These are phyloP conservation scores for Aspergillus ustus DNA, from an alignment of 2,329 filamentous ascomycete genomes.

Conservation along the genomic window DNA sequence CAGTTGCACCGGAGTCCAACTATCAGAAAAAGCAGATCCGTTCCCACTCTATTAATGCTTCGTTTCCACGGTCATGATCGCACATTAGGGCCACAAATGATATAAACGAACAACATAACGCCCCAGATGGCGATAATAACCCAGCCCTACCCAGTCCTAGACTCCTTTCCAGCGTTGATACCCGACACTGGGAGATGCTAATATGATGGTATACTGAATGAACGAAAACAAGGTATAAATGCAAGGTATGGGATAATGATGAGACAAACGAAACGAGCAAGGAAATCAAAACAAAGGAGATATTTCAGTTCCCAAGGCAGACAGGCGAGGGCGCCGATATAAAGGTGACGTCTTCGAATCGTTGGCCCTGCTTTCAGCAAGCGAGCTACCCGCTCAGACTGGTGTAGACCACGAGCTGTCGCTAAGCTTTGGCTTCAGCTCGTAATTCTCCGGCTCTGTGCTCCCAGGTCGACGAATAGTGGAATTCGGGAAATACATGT, in stretches of 20 bases:
- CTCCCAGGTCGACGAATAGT: constrained; percentile 75
- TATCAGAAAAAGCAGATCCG: constrained; percentile 13
- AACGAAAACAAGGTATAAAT: constrained; percentile 23
- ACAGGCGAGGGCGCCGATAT: background rate
- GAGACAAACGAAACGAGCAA: constrained; percentile 21
- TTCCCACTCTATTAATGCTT: constrained; percentile 31
- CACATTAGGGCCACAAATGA: constrained; percentile 16
- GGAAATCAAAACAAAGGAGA: constrained; percentile 32
- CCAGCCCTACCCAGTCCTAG: constrained; percentile 16
- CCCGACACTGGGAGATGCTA: constrained; percentile 28
- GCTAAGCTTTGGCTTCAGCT: constrained; percentile 58
- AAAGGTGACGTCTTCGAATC: background rate
- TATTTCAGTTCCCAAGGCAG: background rate
- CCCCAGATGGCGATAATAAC: constrained; percentile 20
- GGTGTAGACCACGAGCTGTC: constrained; percentile 44
- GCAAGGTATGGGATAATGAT: constrained; percentile 17
- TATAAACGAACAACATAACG: constrained; percentile 22
- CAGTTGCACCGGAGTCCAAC: constrained; percentile 23
- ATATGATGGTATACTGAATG: constrained; percentile 27
- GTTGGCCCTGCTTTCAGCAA: background rate
- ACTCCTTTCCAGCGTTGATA: constrained; percentile 32
- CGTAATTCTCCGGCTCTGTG: constrained; percentile 71
- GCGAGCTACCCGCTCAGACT: constrained; percentile 27
- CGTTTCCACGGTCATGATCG: constrained; percentile 15
- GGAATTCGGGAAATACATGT: constrained; percentile 74